These are phyloP conservation scores for Aspergillus arachidicola DNA, from an alignment of 2,329 filamentous ascomycete genomes.

Conservation along the genomic window DNA sequence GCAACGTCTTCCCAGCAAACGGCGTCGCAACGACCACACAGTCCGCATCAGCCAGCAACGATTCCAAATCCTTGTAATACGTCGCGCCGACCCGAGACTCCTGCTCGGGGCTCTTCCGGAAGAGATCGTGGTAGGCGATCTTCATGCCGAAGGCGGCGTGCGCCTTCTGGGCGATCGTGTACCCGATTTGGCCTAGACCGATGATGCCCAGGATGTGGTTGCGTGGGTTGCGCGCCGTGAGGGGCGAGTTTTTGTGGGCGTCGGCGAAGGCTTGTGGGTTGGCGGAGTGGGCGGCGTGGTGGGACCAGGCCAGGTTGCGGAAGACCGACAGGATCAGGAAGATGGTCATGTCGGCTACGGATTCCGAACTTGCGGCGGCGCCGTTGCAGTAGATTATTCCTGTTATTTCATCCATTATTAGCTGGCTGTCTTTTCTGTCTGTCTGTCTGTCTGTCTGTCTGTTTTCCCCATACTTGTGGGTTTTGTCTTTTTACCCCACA, in stretches of 20 bases:
- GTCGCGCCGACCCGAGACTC: slow-evolving; percentile 44
- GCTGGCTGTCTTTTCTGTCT: neutral
- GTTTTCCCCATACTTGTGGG: neutral
- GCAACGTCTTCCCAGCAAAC: slow-evolving; percentile 40
- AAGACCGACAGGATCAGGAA: slow-evolving; percentile 71
- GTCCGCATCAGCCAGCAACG: slow-evolving; percentile 46
- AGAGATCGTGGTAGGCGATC: slow-evolving; percentile 59
- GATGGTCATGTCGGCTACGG: slow-evolving; percentile 71
- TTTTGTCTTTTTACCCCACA: neutral
- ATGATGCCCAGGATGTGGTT: slow-evolving; percentile 66
- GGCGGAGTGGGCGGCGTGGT: slow-evolving; percentile 55
- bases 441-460: slow-evolving; percentile 2
- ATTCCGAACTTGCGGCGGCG: slow-evolving; percentile 69
- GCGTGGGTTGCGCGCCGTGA: slow-evolving; percentile 65
- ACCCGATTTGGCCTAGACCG: slow-evolving; percentile 69
- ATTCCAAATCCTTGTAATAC: slow-evolving; percentile 47
- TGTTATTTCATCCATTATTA: slow-evolving; percentile 1
- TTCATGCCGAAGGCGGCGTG: slow-evolving; percentile 65
- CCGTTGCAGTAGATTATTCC: slow-evolving; percentile 66
- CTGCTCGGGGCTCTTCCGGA: slow-evolving; percentile 39
- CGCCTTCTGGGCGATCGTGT: slow-evolving; percentile 63
- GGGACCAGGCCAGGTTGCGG: slow-evolving; percentile 67
- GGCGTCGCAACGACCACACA: slow-evolving; percentile 54
- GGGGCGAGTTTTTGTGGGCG: slow-evolving; percentile 63
- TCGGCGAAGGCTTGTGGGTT: slow-evolving; percentile 53